Evolutionary conservation across 345 rosid genomes (phyloP).

Genomic region (Xanthoceras sorbifolium): DNA sequence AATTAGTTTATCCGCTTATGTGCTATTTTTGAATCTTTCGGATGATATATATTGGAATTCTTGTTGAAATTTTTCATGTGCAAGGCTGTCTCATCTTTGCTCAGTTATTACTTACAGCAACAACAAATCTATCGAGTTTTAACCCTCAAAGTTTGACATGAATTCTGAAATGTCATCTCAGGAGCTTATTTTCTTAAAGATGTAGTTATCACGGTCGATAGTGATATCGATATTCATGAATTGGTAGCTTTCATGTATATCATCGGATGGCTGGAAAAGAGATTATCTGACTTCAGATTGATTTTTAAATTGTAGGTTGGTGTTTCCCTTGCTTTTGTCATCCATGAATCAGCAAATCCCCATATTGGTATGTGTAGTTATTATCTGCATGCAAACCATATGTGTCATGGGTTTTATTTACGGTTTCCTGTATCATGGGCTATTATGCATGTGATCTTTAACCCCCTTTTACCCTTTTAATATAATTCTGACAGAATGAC

Average conservation of each 20-base stretch:
- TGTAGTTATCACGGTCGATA: background rate
- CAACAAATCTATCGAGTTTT: background rate
- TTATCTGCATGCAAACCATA: background rate
- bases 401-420: background rate
- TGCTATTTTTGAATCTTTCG: background rate
- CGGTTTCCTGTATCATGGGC: background rate
- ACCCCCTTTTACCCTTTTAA: too few relatives aligned
- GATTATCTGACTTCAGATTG: slow-evolving; percentile 11
- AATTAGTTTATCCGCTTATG: background rate
- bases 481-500: background rate
- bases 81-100: background rate
- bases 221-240: background rate
- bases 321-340: slow-evolving; percentile 93
- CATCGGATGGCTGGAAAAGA: background rate
- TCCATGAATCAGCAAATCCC: slow-evolving; percentile 99
- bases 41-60: background rate
- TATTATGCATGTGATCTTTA: background rate
- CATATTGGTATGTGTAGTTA: slow-evolving; percentile 71
- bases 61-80: background rate
- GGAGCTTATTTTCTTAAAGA: slow-evolving; percentile 13
- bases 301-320: slow-evolving; percentile 68
- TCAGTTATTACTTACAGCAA: background rate
- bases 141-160: background rate
- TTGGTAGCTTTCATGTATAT: slow-evolving; percentile 4
- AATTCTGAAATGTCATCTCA: background rate